These are phyloP conservation scores for Penicillium sp. DNA, from an alignment of 2,329 filamentous ascomycete species.

Conservation along the genomic window DNA sequence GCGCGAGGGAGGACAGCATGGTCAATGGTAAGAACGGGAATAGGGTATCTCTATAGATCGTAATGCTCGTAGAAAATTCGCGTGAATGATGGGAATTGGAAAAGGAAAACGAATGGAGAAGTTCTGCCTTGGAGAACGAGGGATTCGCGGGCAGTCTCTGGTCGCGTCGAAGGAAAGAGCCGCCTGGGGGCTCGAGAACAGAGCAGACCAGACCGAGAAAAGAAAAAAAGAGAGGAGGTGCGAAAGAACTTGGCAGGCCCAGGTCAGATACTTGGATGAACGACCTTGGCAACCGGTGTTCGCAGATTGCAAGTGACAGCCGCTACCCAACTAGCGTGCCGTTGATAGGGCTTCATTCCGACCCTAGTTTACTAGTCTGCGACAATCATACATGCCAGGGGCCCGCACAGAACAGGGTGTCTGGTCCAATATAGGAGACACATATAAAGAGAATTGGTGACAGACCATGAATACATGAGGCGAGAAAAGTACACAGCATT, in stretches of 20 bases:
- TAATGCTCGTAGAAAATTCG: neutral
- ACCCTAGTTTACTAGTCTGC: neutral
- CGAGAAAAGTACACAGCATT: neutral
- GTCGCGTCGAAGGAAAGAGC: conserved; percentile 6
- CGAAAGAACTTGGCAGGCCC: conserved; percentile 6
- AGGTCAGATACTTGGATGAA: conserved; percentile 4
- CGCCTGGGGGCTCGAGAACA: neutral
- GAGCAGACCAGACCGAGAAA: neutral
- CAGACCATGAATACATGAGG: neutral
- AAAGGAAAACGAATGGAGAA: neutral
- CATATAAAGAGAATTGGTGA: neutral
- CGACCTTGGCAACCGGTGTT: conserved; percentile 13
- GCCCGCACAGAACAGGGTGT: neutral
- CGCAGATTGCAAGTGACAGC: conserved; percentile 10
- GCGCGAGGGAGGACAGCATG: conserved; percentile 27
- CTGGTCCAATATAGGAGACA: neutral
- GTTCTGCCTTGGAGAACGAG: conserved; percentile 12
- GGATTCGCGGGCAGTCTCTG: conserved; percentile 8
- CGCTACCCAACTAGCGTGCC: conserved; percentile 7
- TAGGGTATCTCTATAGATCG: conserved; percentile 1
- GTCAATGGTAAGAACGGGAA: neutral
- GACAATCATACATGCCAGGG: conserved; percentile 3
- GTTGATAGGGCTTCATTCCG: conserved; percentile 1
- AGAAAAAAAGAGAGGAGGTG: neutral
- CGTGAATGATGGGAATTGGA: neutral